Evolutionary conservation across 805 yeast genomes (phyloP).

Genomic region (Sugiyamaella lignohabitans): DNA sequence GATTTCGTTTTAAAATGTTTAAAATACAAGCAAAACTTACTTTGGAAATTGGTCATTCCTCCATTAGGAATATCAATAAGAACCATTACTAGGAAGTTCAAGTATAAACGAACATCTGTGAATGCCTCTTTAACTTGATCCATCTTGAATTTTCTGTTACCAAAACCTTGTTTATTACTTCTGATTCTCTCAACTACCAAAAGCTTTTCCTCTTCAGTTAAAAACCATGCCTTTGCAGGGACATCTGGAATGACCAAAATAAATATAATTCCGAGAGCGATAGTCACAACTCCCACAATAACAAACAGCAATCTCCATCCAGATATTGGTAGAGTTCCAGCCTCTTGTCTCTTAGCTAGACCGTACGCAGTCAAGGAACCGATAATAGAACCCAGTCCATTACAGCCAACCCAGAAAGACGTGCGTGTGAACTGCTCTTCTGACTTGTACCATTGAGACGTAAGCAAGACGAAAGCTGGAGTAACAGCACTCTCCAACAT

Average conservation of each 20-base stretch:
- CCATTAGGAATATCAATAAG: conserved; percentile 45
- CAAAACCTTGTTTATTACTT: conserved; percentile 49
- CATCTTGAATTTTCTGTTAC: conserved; percentile 47
- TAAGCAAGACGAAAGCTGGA: conserved; percentile 53
- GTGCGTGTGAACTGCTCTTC: conserved; percentile 41
- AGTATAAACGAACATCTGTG: conserved; percentile 44
- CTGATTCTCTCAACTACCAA: conserved; percentile 48
- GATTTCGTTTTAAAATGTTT: no score
- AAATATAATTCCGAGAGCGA: conserved; percentile 30
- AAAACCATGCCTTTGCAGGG: conserved; percentile 43
- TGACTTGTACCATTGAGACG: conserved; percentile 51
- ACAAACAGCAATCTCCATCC: conserved; percentile 52
- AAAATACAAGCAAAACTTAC: no score
- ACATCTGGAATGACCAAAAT: conserved; percentile 39
- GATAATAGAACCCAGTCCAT: conserved; percentile 40
- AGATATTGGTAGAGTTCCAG: conserved; percentile 24
- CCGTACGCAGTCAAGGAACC: conserved; percentile 49
- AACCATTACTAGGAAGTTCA: conserved; percentile 37
- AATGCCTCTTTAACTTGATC: conserved; percentile 47
- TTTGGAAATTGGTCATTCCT: conserved; percentile 44
- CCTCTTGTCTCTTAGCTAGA: conserved; percentile 32
- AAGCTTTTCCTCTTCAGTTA: conserved; percentile 39
- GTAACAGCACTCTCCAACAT: conserved; percentile 47
- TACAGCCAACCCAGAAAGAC: conserved; percentile 38
- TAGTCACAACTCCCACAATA: conserved; percentile 50